Evolutionary conservation across 768 basidiomycete genomes (phyloP).

Genomic region (Suillus fuscotomentosus): DNA sequence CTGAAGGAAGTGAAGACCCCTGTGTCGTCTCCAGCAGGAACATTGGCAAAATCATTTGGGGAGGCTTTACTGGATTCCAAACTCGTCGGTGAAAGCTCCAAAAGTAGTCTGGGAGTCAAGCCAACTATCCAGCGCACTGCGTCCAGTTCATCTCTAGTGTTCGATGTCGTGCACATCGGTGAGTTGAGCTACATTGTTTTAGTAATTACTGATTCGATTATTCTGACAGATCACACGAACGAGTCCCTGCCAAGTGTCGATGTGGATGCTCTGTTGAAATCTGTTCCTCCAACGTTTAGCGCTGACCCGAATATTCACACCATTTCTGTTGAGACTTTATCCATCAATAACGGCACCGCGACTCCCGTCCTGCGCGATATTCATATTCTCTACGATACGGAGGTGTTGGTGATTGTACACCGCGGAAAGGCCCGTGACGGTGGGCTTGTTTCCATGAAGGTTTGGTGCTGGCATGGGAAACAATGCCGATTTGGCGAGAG

Average conservation of each 20-base stretch:
- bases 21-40: constrained; percentile 49
- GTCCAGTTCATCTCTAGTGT: constrained; percentile 1
- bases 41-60: constrained; percentile 39
- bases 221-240: constrained; percentile 37
- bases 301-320: constrained; percentile 42
- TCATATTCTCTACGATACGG: constrained; percentile 71
- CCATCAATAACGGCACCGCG: constrained; percentile 51
- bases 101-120: constrained; percentile 10
- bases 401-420: constrained; percentile 67
- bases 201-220: background rate
- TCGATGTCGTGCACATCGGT: constrained; percentile 34
- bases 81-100: constrained; percentile 13
- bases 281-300: constrained; percentile 19
- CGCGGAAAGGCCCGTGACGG: constrained; percentile 63
- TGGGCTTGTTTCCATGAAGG: constrained; percentile 63
- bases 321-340: constrained; percentile 74
- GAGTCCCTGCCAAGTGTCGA: constrained; percentile 48
- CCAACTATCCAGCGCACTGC: background rate
- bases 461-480: constrained; percentile 80
- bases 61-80: constrained; percentile 5
- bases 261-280: constrained; percentile 44
- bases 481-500: constrained; percentile 49
- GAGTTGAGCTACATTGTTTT: constrained; percentile 12
- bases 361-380: constrained; percentile 43
- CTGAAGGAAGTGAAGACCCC: constrained; percentile 70